Evolutionary conservation across 441 rosid genomes (phyloP).

Genomic region (Jatropha podagrica): DNA sequence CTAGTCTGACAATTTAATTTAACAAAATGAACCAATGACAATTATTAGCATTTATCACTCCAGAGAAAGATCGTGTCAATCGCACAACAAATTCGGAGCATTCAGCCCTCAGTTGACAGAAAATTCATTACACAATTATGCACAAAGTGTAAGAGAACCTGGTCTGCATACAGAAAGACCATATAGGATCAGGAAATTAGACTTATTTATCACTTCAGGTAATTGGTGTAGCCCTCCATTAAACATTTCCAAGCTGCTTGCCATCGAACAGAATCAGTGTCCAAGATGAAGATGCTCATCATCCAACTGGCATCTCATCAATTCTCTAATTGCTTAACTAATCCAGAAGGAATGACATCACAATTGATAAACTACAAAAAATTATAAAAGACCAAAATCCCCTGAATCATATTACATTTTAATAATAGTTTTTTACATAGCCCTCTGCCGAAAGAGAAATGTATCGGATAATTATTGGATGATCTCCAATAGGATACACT

Average conservation of each 20-base stretch:
- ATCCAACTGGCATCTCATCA: not conserved
- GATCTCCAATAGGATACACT: not conserved
- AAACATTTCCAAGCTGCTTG: not conserved
- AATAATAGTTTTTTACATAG: not conserved
- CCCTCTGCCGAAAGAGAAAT: not conserved
- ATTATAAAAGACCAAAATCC: not conserved
- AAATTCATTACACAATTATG: not conserved
- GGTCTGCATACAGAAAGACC: not conserved
- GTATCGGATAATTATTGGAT: not conserved
- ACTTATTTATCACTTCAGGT: not conserved
- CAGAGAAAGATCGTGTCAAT: not conserved
- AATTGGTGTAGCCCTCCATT: not conserved
- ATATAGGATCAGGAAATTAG: not conserved
- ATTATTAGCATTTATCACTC: not conserved
- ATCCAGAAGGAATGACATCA: constrained; percentile 8
- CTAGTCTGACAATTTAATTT: not conserved
- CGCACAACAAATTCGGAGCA: not conserved
- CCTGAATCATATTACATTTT: constrained; percentile 4
- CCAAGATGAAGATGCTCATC: not conserved
- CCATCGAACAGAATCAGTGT: not conserved
- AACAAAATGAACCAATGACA: not conserved
- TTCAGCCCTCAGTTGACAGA: not conserved
- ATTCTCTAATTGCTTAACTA: constrained; percentile 2
- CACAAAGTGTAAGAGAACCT: not conserved
- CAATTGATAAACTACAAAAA: not conserved